Percentiles rank a stretch among this genome's conserved stretches.
These are phyloP conservation scores for Phytophthora sp. DNA, from an alignment of 352 stramenopile species.

Conservation along the genomic window DNA sequence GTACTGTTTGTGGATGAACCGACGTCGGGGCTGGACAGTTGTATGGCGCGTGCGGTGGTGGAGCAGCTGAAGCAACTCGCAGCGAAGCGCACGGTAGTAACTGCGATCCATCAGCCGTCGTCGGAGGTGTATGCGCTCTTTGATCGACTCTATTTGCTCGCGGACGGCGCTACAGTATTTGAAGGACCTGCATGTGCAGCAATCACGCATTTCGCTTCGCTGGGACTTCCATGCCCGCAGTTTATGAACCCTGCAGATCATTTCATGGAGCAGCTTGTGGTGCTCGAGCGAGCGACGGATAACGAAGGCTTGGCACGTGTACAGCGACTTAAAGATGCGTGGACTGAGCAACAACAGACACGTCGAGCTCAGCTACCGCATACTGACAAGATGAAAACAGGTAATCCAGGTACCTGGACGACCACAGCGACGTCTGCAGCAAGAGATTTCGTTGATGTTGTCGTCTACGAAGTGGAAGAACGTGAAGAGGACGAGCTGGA, in stretches of 20 bases:
- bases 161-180: conserved; percentile 43
- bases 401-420: conserved; percentile 3
- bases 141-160: conserved; percentile 47
- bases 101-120: conserved; percentile 86
- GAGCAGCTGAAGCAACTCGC: conserved; percentile 64
- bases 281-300: conserved; percentile 45
- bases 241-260: conserved; percentile 57
- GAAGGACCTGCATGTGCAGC: conserved; percentile 37
- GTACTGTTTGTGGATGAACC: conserved; percentile 86
- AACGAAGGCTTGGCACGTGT: conserved; percentile 34
- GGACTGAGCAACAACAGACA: conserved; percentile 22
- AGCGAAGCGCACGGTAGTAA: conserved; percentile 74
- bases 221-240: conserved; percentile 41
- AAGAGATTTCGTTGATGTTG: conserved; percentile 20
- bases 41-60: conserved; percentile 54
- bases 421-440: neutral
- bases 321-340: conserved; percentile 37
- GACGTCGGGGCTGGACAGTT: conserved; percentile 58
- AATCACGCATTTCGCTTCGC: conserved; percentile 40
- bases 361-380: neutral
- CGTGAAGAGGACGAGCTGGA: conserved; percentile 11
- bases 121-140: conserved; percentile 53
- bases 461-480: conserved; percentile 36
- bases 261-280: conserved; percentile 58
- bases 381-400: neutral